phyloP scores from a whole-genome alignment of 2,329 filamentous ascomycete species.

The Diaporthe batatas region DNA sequence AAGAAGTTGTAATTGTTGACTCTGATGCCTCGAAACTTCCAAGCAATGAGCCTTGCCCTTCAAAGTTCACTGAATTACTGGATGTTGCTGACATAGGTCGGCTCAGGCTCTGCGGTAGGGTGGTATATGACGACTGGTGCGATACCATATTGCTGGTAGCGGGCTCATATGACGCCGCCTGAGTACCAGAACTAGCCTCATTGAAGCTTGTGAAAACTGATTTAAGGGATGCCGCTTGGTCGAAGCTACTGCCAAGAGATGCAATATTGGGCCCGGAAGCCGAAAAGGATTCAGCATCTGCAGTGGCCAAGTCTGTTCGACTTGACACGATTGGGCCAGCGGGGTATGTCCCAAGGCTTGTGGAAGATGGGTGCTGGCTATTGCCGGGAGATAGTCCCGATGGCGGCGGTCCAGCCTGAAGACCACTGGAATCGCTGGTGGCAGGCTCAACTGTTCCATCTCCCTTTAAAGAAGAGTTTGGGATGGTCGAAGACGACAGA shows the following conservation, averaged over 20 bases:
- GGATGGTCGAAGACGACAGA: no score
- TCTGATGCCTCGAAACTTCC: not conserved
- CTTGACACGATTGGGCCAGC: not conserved
- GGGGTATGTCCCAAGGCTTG: no score
- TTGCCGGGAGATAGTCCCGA: not conserved
- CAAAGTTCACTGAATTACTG: not conserved
- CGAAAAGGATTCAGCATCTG: no score
- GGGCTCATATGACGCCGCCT: not conserved
- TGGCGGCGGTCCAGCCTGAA: not conserved
- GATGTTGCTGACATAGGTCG: no score
- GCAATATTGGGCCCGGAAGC: not conserved
- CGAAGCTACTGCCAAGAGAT: no score
- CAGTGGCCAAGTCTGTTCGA: no score
- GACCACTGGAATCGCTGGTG: no score
- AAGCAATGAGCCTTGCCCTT: not conserved
- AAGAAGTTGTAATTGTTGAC: fast-evolving
- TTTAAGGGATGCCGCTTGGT: not conserved
- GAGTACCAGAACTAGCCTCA: not conserved
- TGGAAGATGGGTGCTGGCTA: not conserved
- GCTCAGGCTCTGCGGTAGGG: not conserved
- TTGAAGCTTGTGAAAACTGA: not conserved
- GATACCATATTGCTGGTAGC: not conserved
- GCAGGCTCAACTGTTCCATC: not conserved
- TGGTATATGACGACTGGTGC: not conserved
- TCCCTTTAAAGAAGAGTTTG: no score